Percentiles rank a stretch among this genome's conserved stretches.
Evolutionary conservation across 805 yeast species (phyloP).

Genomic region (Cyberlindnera mississippiensis): DNA sequence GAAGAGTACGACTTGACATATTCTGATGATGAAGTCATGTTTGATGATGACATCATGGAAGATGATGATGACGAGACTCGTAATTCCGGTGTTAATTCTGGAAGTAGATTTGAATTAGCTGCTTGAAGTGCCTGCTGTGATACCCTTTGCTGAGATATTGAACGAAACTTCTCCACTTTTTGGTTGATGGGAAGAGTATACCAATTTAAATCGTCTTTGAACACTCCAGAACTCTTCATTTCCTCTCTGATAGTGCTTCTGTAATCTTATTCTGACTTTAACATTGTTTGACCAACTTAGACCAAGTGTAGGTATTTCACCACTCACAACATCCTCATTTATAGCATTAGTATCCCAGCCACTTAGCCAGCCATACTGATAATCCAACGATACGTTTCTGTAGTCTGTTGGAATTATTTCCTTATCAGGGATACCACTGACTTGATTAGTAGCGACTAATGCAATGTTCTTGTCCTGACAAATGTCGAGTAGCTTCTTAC

Average conservation of each 20-base stretch:
- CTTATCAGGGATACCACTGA: conserved; percentile 53
- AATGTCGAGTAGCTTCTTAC: conserved; percentile 44
- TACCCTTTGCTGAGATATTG: conserved; percentile 24
- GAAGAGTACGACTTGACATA: conserved; percentile 44
- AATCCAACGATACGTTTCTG: conserved; percentile 40
- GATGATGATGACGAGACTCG: conserved; percentile 27
- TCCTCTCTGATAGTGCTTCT: conserved; percentile 37
- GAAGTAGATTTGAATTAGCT: conserved; percentile 9
- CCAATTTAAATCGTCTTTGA: conserved; percentile 35
- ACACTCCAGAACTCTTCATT: conserved; percentile 24
- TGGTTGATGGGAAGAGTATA: conserved; percentile 34
- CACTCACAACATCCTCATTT: conserved; percentile 12
- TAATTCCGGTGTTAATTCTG: conserved; percentile 2
- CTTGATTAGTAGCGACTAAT: conserved; percentile 74
- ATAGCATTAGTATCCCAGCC: conserved; percentile 60
- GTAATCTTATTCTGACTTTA: conserved; percentile 44
- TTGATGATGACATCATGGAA: conserved; percentile 22
- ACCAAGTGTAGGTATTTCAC: conserved; percentile 52
- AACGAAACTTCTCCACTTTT: conserved; percentile 21
- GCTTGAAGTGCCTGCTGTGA: conserved; percentile 3
- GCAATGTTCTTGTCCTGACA: conserved; percentile 51
- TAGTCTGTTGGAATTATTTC: conserved; percentile 22
- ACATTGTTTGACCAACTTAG: conserved; percentile 49
- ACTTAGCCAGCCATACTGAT: conserved; percentile 66
- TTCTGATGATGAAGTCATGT: conserved; percentile 34